Evolutionary conservation across 2,329 filamentous ascomycete species (phyloP), one percentile per base, ranked within the genome.

Genomic region (Chaetomium olivaceum): DNA sequence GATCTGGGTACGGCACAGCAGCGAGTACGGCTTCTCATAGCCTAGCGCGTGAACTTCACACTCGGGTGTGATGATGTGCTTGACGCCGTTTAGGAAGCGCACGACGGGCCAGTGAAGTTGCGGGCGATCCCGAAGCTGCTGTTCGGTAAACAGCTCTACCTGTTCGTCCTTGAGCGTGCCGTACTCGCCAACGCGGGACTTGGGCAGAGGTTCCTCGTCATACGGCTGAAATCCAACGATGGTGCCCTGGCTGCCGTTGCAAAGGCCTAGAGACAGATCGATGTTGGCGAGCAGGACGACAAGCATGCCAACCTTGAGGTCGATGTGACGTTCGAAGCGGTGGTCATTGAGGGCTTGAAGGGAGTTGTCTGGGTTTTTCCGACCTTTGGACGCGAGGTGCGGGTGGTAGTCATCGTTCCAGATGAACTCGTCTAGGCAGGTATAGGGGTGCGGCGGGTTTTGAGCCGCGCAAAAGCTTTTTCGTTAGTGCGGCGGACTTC

Each of bases 1-100:
- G 6, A 90, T 80, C 71, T 89, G 87, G 0, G 86, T 87, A n/a
- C 87, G 79, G 0, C 78, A 77, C 0, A 88, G 72, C 1, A 83
- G 69, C 43, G 79, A 82, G 67, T 82, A 82, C 0, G 83, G 83
- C 58, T 72, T 23, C 2, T 76, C 72, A 50, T 80, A 75, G 1
- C 83, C 84, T 0, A 84, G 68, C 61, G 83, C 76, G 21, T 77
- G 80, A 31, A 84, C 74, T 11, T 79, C 77, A 71, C 83, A 87
- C 14, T 83, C 78, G 0, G 86, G 80, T 43, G 78, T 81, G 29
- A 89, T 84, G 0, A 80, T 80, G 2, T 76, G 74, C 2, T 68
- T 72, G 0, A 55, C 6, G 0, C 81, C 81, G 63, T 86, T 85
- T 31, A 80, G 75, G 67, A 89, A 89, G 0, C 71, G 69, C 2